Evolutionary conservation across 1,139 yeast species (phyloP).

Genomic region (Candida frijolesensis): DNA sequence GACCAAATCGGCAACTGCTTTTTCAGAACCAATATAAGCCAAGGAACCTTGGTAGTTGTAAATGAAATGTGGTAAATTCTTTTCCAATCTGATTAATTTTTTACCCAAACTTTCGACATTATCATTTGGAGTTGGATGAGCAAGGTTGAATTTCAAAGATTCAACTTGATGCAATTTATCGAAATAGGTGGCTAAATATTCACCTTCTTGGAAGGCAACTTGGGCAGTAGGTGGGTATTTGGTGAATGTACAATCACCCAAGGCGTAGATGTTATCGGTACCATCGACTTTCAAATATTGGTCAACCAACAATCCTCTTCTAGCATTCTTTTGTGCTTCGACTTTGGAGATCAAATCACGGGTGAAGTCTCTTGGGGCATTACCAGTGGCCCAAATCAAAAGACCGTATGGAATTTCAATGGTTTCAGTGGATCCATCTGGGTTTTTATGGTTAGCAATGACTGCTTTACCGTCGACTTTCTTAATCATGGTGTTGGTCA

Average conservation of each 20-base stretch:
- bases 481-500: slow-evolving; percentile 86
- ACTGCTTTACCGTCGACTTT: slow-evolving; percentile 71
- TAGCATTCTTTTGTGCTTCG: slow-evolving; percentile 82
- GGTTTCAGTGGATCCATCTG: slow-evolving; percentile 41
- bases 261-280: slow-evolving; percentile 78
- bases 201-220: slow-evolving; percentile 95
- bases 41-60: slow-evolving; percentile 73
- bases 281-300: slow-evolving; percentile 85
- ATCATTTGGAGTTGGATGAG: slow-evolving; percentile 29
- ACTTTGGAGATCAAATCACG: slow-evolving; percentile 67
- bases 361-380: slow-evolving; percentile 81
- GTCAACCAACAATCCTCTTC: slow-evolving; percentile 86
- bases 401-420: slow-evolving; percentile 81
- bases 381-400: slow-evolving; percentile 97
- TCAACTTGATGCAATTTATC: slow-evolving; percentile 71
- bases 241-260: slow-evolving; percentile 93
- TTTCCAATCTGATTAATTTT: slow-evolving; percentile 42
- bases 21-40: slow-evolving; percentile 85
- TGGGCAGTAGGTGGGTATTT: slow-evolving; percentile 96
- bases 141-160: slow-evolving; percentile 48
- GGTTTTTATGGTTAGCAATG: slow-evolving; percentile 66
- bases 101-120: slow-evolving; percentile 42
- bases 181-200: slow-evolving; percentile 73
- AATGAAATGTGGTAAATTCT: slow-evolving; percentile 58
- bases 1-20: slow-evolving; percentile 90